Percentiles rank a stretch among this genome's conserved stretches.
These are phyloP conservation scores for Vanrija sp. DNA, from an alignment of 1,284 basidiomycete species.

Conservation along the genomic window DNA sequence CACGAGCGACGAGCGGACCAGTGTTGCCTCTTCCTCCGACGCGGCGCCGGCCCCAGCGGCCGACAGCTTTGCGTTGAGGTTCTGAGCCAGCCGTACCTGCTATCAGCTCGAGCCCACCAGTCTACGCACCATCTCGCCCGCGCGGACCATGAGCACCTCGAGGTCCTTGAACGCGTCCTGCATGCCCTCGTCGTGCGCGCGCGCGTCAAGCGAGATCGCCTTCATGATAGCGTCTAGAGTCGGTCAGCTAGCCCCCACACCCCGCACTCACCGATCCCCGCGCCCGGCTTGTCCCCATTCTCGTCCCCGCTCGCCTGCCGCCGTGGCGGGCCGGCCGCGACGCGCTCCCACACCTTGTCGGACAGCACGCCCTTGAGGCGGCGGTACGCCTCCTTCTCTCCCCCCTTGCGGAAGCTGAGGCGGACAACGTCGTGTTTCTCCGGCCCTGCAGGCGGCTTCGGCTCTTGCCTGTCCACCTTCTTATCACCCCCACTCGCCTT, in stretches of 20 bases:
- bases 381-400: constrained; percentile 78
- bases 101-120: neutral
- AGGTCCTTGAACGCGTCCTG: constrained; percentile 79
- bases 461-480: neutral
- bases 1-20: constrained; percentile 81
- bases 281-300: constrained; percentile 9
- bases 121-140: constrained; percentile 75
- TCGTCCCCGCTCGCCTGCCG: neutral
- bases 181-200: constrained; percentile 64
- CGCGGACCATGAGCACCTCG: constrained; percentile 85
- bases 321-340: neutral
- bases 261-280: constrained; percentile 30
- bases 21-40: constrained; percentile 69
- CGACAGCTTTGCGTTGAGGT: constrained; percentile 78
- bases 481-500: neutral
- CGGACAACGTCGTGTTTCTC: constrained; percentile 57
- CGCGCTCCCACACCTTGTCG: constrained; percentile 68
- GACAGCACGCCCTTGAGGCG: constrained; percentile 71
- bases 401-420: constrained; percentile 85
- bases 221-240: constrained; percentile 72
- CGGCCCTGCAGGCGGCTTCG: constrained; percentile 42
- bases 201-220: constrained; percentile 64
- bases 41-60: constrained; percentile 46
- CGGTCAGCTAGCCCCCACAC: neutral
- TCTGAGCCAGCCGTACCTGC: constrained; percentile 67